Conservation (phyloP, 257 asterid species). For the Solanum virginianum region DNA sequence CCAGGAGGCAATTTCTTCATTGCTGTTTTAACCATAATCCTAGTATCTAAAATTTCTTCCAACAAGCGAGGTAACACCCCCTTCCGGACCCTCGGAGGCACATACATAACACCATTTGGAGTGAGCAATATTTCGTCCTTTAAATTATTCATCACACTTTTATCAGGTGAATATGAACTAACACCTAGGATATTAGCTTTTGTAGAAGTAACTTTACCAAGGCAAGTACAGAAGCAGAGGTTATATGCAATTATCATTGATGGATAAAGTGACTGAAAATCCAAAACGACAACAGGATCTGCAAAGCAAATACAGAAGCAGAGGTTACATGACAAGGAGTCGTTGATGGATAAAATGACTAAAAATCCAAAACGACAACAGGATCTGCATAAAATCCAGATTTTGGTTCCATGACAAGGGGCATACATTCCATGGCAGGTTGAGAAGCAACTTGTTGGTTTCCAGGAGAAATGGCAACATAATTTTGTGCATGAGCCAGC, state of each 20-base stretch:
- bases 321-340: constrained; percentile 86
- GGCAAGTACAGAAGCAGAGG: constrained; percentile 91
- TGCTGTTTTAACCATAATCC: constrained; percentile 95
- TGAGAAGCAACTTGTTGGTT: constrained; percentile 82
- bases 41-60: constrained; percentile 85
- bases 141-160: constrained; percentile 25
- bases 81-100: constrained; percentile 60
- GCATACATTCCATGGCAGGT: constrained; percentile 97
- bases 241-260: constrained; percentile 93
- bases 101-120: constrained; percentile 88
- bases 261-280: constrained; percentile 96
- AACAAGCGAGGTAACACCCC: constrained; percentile 85
- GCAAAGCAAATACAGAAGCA: constrained; percentile 90
- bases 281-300: constrained; percentile 88
- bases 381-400: constrained; percentile 91
- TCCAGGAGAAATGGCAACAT: constrained; percentile 93
- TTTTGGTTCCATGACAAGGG: constrained; percentile 98
- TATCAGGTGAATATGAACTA: constrained; percentile 59
- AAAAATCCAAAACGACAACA: constrained; percentile 86
- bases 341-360: constrained; percentile 97
- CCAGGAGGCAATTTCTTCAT: constrained; percentile 73
- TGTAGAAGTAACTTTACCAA: constrained; percentile 60
- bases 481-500: constrained; percentile 85
- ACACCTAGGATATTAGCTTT: constrained; percentile 60
- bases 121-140: constrained; percentile 57